These are phyloP conservation scores for Jacaranda mimosifolia DNA, from an alignment of 257 asterid species.

Conservation along the genomic window DNA sequence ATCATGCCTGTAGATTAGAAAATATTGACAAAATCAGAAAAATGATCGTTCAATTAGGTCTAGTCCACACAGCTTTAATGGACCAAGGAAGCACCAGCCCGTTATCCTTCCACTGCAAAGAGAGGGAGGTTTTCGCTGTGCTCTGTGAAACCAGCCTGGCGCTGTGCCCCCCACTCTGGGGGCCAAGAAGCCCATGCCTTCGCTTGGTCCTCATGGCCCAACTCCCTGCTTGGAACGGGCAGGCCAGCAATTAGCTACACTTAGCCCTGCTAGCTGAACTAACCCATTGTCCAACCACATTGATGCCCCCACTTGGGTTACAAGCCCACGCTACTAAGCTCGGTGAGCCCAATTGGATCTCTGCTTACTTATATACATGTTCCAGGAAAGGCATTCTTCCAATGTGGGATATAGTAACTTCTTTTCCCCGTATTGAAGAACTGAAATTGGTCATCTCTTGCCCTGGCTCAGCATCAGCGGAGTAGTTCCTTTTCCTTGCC, in stretches of 20 bases:
- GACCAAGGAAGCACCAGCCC: no score
- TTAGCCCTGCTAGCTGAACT: not conserved
- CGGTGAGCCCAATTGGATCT: not conserved
- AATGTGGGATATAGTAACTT: not conserved
- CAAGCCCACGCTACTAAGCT: slow-evolving; percentile 23
- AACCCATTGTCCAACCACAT: slow-evolving; percentile 10
- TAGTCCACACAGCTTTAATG: no score
- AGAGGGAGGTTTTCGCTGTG: slow-evolving; percentile 28
- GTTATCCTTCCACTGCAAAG: not conserved
- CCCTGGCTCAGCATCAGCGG: no score
- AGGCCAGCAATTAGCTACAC: not conserved
- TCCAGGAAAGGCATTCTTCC: not conserved
- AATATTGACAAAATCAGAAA: no score
- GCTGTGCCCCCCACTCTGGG: slow-evolving; percentile 21
- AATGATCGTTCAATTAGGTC: no score
- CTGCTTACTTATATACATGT: no score
- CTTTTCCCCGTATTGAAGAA: not conserved
- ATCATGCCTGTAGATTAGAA: no score
- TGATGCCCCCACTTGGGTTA: slow-evolving; percentile 33
- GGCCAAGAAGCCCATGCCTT: not conserved
- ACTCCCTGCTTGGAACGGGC: slow-evolving; percentile 27
- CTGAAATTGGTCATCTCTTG: not conserved
- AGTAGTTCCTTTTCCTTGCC: no score
- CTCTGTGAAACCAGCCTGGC: slow-evolving; percentile 33
- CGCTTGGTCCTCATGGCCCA: not conserved